phyloP scores from a whole-genome alignment of 2,329 filamentous ascomycete species.

The Dothideomycetes sp. region DNA sequence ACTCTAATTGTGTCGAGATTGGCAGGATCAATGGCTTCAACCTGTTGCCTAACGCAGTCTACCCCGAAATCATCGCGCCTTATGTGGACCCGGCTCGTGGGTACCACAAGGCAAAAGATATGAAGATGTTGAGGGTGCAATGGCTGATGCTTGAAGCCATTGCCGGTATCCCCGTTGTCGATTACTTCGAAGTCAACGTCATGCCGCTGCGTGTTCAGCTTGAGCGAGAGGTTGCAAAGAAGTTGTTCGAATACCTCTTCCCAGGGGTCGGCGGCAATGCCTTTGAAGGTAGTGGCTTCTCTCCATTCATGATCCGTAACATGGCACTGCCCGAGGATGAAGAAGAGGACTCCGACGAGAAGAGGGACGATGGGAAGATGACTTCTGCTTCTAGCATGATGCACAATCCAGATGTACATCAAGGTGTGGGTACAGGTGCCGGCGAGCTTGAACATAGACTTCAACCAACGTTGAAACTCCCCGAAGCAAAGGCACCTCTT shows the following conservation, averaged over 20 bases:
- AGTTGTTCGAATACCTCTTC: conserved; percentile 95
- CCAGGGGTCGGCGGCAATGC: conserved; percentile 58
- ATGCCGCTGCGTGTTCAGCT: conserved; percentile 91
- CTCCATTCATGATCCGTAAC: conserved; percentile 51
- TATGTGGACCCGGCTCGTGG: conserved; percentile 59
- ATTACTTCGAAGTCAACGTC: conserved; percentile 89
- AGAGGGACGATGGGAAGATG: not conserved
- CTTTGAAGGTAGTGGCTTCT: conserved; percentile 46
- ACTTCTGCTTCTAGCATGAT: not conserved
- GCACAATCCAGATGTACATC: conserved; percentile 19
- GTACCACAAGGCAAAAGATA: conserved; percentile 51
- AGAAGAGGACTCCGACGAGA: conserved; percentile 34
- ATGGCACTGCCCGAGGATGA: conserved; percentile 39
- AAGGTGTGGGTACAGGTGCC: conserved; percentile 50
- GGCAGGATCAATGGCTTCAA: conserved; percentile 84
- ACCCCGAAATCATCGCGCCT: conserved; percentile 90
- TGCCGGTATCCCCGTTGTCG: conserved; percentile 92
- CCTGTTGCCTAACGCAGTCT: conserved; percentile 78
- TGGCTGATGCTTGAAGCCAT: conserved; percentile 99
- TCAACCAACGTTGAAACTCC: conserved; percentile 64
- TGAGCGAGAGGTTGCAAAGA: conserved; percentile 85
- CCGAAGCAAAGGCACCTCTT: conserved; percentile 26
- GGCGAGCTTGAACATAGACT: conserved; percentile 75
- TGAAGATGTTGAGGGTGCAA: conserved; percentile 85
- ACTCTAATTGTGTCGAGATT: conserved; percentile 84